phyloP scores from a whole-genome alignment of 1,284 basidiomycete genomes.

The Coniferiporia sulphurascens region DNA sequence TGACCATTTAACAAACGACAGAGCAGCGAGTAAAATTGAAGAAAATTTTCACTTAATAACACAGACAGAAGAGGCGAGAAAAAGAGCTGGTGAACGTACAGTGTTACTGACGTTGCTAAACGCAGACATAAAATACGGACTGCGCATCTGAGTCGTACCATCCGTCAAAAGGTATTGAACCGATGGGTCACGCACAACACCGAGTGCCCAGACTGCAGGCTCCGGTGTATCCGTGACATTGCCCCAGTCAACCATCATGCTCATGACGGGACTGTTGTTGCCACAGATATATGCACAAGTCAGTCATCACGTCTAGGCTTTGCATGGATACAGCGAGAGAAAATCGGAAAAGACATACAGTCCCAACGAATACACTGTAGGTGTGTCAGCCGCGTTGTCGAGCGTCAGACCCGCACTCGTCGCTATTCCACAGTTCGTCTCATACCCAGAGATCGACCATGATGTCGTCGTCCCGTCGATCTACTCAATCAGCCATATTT shows the following conservation, averaged over 20 bases:
- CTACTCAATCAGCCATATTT: neutral
- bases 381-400: conserved; percentile 1
- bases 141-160: conserved; percentile 23
- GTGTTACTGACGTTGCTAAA: conserved; percentile 18
- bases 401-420: neutral
- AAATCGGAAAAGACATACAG: neutral
- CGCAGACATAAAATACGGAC: conserved; percentile 31
- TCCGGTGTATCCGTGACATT: conserved; percentile 21
- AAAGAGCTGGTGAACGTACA: neutral
- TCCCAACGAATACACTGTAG: neutral
- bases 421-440: neutral
- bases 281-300: too few relatives aligned
- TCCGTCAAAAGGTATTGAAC: conserved; percentile 29
- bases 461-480: conserved; percentile 7
- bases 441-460: conserved; percentile 7
- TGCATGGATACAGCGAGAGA: too few relatives aligned
- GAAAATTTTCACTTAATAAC: neutral
- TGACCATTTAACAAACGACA: neutral
- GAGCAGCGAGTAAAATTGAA: neutral
- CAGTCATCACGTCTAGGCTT: too few relatives aligned
- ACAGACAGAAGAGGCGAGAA: neutral
- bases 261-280: conserved; percentile 30
- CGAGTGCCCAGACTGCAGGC: conserved; percentile 37
- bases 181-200: conserved; percentile 37
- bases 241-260: conserved; percentile 29